Evolutionary conservation across 179 eudicot genomes (phyloP), one percentile per base, ranked within the genome.

Genomic region (Drosera spatulata): DNA sequence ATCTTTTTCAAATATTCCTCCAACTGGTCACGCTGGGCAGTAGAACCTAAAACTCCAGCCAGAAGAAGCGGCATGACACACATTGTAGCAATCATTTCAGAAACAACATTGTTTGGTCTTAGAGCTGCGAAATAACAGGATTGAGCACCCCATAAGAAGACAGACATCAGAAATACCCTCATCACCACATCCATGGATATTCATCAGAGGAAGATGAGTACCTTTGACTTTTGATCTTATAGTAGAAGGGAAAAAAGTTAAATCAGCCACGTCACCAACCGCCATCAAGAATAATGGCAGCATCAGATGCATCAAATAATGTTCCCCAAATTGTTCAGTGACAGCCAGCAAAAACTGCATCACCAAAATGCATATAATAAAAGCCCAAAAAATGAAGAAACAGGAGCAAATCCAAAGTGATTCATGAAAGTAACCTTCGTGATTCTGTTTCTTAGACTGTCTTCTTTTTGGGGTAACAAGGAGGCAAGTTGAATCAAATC

Each of bases 401-500:
- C 51, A 50, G 43, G 50, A 50, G 63, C 64, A n/a, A n/a, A n/a
- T n/a, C n/a, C n/a, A n/a, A n/a, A n/a, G n/a, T n/a, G 54, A 9
- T 10, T 64, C 57, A 40, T 38, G 58, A 4, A 41, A 49, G 61
- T 48, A 66, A 90, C 99, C 93, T 76, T 84, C 11, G 95, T 77
- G 38, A 86, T 68, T 56, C 86, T 81, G 59, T 75, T 81, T 73
- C 97, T 76, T 56, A 93, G 62, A 67, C 71, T 77, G 67, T 93
- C 99, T 77, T 93, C 99, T 73, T 89, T 93, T 72, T 77, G 95
- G 56, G 97, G 94, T 71, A 93, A 81, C 65, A 85, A 73, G 60
- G 85, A 86, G 66, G 79, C 81, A 44, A 93, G 79, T 61, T 80
- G 88, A 77, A 93, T 81, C 75, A 89, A 77, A 73, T 56, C 63